Evolutionary conservation across 345 rosid species (phyloP).

Genomic region (Arabidopsis thaliana): TAIR10.1 NC_003070.9:184501-185000

Average conservation of each 20-base stretch:
- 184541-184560: constrained; percentile 39
- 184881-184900: background rate
- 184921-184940: background rate
- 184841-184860: background rate
- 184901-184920: constrained; percentile 11
- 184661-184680: constrained; percentile 29
- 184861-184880: background rate
- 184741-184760: constrained; percentile 6
- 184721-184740: constrained; percentile 29
- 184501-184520: constrained; percentile 45
- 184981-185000: background rate
- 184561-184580: constrained; percentile 32
- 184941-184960: background rate
- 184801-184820: constrained; percentile 6
- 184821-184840: background rate
- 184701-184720: constrained; percentile 33
- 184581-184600: constrained; percentile 8
- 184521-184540: constrained; percentile 32
- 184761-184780: background rate
- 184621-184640: background rate
- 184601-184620: constrained; percentile 12
- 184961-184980: constrained; percentile 33
- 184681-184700: constrained; percentile 35
- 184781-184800: constrained; percentile 8
- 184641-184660: constrained; percentile 18